These are phyloP conservation scores for Nothophaeocryptopus gaeumannii DNA, from an alignment of 2,329 filamentous ascomycete species.

Conservation along the genomic window DNA sequence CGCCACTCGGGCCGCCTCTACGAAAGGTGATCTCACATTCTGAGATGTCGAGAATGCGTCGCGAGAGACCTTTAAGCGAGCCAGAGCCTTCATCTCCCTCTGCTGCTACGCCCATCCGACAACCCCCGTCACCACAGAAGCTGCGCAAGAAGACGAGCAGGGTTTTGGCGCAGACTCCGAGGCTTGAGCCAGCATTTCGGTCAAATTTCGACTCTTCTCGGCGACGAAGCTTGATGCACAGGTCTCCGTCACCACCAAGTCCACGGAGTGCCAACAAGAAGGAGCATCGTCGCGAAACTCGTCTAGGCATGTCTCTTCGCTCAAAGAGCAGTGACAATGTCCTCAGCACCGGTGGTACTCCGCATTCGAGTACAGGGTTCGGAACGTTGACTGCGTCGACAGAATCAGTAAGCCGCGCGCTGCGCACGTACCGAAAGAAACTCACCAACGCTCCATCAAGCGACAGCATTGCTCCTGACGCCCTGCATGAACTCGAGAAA, in stretches of 20 bases:
- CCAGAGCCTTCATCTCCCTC: constrained; percentile 35
- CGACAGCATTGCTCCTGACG: constrained; percentile 46
- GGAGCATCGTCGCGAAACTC: constrained; percentile 40
- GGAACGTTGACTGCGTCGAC: constrained; percentile 52
- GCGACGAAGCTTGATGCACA: constrained; percentile 30
- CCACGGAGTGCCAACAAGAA: constrained; percentile 22
- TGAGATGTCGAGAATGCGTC: constrained; percentile 76
- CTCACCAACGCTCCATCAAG: constrained; percentile 44
- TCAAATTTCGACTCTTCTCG: constrained; percentile 23
- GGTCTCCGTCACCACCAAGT: constrained; percentile 45
- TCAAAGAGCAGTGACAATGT: constrained; percentile 42
- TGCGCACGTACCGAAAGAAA: constrained; percentile 59
- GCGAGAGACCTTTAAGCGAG: constrained; percentile 44
- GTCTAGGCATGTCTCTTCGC: constrained; percentile 49
- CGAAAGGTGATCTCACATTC: constrained; percentile 82
- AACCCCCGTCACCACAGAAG: constrained; percentile 49
- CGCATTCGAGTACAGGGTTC: constrained; percentile 39
- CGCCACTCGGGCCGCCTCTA: constrained; percentile 67
- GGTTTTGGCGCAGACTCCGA: constrained; percentile 46
- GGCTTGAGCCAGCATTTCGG: constrained; percentile 42
- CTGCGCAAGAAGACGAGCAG: constrained; percentile 57
- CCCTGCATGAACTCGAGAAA: constrained; percentile 54
- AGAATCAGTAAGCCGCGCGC: constrained; percentile 56
- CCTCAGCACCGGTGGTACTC: constrained; percentile 19
- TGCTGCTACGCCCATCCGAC: constrained; percentile 43